Evolutionary conservation across 2,329 filamentous ascomycete genomes (phyloP).

Genomic region (Fusarium haematococcum): DNA sequence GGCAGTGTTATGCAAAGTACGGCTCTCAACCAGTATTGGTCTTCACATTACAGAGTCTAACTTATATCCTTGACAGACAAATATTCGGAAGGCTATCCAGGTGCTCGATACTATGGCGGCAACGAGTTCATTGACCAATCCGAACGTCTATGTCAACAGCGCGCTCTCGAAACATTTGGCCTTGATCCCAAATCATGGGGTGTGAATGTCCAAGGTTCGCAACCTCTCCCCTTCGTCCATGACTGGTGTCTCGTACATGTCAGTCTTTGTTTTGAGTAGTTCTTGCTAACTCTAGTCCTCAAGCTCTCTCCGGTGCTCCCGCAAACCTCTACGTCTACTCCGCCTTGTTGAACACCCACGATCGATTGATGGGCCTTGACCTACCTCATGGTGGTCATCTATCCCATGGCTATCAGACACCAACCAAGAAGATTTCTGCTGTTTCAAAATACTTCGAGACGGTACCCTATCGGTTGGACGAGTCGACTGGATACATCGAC

Average conservation of each 20-base stretch:
- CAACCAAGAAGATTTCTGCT: conserved; percentile 94
- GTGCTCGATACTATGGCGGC: conserved; percentile 94
- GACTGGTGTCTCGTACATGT: neutral
- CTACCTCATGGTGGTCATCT: conserved; percentile 96
- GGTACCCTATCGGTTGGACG: conserved; percentile 91
- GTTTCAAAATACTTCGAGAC: conserved; percentile 99
- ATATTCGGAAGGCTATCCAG: conserved; percentile 98
- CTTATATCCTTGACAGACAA: conserved; percentile 71
- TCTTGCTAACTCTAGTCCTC: conserved; percentile 18
- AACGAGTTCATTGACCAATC: conserved; percentile 96
- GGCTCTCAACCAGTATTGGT: conserved; percentile 40
- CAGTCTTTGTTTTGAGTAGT: neutral
- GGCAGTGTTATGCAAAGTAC: conserved; percentile 95
- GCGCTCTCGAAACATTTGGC: conserved; percentile 88
- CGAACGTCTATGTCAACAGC: conserved; percentile 88
- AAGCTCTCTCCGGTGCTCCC: conserved; percentile 80
- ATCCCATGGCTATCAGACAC: conserved; percentile 97
- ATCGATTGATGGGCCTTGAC: conserved; percentile 96
- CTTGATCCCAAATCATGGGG: conserved; percentile 91
- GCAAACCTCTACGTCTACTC: conserved; percentile 95
- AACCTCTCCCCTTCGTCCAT: neutral
- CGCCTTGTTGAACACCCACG: conserved; percentile 90
- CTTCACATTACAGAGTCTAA: conserved; percentile 1
- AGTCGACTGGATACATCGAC: conserved; percentile 92
- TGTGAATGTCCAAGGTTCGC: conserved; percentile 90